Base-by-base conservation (phyloP, 805 yeast species). In the Zygotorulaspora chibaensis region DNA sequence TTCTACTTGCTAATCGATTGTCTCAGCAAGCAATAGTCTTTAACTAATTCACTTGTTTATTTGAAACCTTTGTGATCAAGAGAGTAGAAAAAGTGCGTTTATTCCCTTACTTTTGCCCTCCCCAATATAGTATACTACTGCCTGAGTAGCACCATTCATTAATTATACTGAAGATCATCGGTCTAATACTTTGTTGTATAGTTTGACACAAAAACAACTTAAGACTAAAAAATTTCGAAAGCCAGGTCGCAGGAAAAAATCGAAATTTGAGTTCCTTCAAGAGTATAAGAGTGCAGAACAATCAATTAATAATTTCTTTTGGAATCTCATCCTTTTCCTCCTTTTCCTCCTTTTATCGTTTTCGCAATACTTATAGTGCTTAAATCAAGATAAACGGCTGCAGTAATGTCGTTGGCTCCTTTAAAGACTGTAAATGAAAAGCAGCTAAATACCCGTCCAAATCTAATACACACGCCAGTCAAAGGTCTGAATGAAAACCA, bases 371-470 rank as follows among this genome's bases (percentile, higher is more conserved):
- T n/a, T 35, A 6, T 15, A 29, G 16, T 15, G 16, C 13, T 29
- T 29, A 4, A 29, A 27, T 18, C 8, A 18, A 28, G 25, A 36
- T n/a, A 31, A 17, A 15, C 17, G 10, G 8, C 15, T 17, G n/a
- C 3, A 12, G 33, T 16, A 23, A 63, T 63, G 67, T 63, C 68
- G 25, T 53, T 62, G 41, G 65, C 66, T 18, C 68, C 68, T 28
- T 52, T 64, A 42, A 65, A 64, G 51, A 46, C 65, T 12, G 62
- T 64, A 28, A 63, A 62, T 52, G 67, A 64, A 25, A 61, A 61
- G 44, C 68, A 61, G 41, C 49, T 64, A 39, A 64, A 64, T 54
- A 58, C 65, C 38, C 61, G 66, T 15, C 50, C 65, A 7, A 58
- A 58, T 48, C 40, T 42, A 28, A 39, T 57, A 31, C 61, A 54